Conservation (phyloP, 306 rosid species). For the Quercus berberidifolia region DNA sequence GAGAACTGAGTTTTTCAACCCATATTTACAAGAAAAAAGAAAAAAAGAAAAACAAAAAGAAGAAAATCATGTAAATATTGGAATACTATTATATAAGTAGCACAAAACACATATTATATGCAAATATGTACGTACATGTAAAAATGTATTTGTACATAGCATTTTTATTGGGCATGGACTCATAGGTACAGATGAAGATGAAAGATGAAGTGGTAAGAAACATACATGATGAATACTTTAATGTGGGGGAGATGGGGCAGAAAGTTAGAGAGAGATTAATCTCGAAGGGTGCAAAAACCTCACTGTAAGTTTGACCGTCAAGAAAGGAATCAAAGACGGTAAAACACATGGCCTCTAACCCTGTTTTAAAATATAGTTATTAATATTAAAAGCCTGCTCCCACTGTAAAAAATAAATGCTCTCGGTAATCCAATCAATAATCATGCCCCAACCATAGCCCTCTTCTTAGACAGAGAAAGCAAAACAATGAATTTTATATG, state of each 20-base stretch:
- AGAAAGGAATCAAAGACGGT: constrained; percentile 78
- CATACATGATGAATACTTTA: constrained; percentile 1
- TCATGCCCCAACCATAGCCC: constrained; percentile 27
- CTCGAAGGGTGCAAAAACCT: constrained; percentile 63
- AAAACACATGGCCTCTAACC: constrained; percentile 65
- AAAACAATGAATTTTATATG: background rate
- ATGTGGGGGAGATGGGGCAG: constrained; percentile 25
- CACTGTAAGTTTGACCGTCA: constrained; percentile 72
- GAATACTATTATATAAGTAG: too few species aligned
- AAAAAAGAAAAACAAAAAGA: too few species aligned
- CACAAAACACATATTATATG: too few species aligned
- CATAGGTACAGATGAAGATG: background rate
- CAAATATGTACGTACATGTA: too few species aligned
- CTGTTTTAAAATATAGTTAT: constrained; percentile 14
- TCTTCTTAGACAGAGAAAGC: constrained; percentile 30
- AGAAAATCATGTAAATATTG: too few species aligned
- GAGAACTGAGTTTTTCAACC: too few species aligned
- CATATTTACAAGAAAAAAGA: too few species aligned
- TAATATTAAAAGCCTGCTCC: constrained; percentile 39
- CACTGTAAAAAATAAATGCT: constrained; percentile 37
- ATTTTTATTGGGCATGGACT: too few species aligned
- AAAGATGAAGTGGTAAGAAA: constrained; percentile 6
- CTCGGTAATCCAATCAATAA: constrained; percentile 42
- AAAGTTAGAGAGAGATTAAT: constrained; percentile 44
- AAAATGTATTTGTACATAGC: too few species aligned